Percentiles rank a stretch among this genome's conserved stretches.
These are phyloP conservation scores for Eimeria necatrix DNA, from an alignment of 169 alveolate genomes.

Conservation along the genomic window DNA sequence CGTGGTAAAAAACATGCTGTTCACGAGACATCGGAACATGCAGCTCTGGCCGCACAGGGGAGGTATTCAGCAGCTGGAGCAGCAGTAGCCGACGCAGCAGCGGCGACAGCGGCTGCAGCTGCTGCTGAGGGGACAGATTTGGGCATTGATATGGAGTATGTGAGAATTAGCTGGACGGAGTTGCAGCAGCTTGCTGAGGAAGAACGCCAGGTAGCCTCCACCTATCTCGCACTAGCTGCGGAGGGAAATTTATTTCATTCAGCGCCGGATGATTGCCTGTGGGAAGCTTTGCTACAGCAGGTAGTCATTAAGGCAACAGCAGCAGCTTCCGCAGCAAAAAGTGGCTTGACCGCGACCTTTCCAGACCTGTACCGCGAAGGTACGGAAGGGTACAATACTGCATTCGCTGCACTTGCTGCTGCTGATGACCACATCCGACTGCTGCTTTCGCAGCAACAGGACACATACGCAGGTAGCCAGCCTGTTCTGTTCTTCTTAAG, in stretches of 20 bases:
- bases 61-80: constrained; percentile 17
- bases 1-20: not conserved
- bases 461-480: constrained; percentile 68
- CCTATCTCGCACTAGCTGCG: constrained; percentile 33
- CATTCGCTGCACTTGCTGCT: constrained; percentile 50
- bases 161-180: constrained; percentile 23
- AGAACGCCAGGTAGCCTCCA: constrained; percentile 46
- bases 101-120: constrained; percentile 59
- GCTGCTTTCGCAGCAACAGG: constrained; percentile 70
- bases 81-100: constrained; percentile 52
- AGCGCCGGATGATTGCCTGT: constrained; percentile 37
- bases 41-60: constrained; percentile 36
- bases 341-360: constrained; percentile 25
- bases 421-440: constrained; percentile 62
- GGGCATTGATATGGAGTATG: constrained; percentile 44
- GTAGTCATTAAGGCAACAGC: constrained; percentile 49
- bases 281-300: constrained; percentile 68
- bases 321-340: constrained; percentile 37
- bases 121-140: constrained; percentile 60
- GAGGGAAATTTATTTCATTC: constrained; percentile 35
- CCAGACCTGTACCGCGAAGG: constrained; percentile 42
- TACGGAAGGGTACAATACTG: constrained; percentile 27
- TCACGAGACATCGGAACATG: not conserved
- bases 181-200: constrained; percentile 62
- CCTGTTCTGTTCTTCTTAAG: constrained; percentile 45